Evolutionary conservation across 345 rosid genomes (phyloP), one percentile per base, ranked within the genome.

Genomic region (Aquilaria yunnanensis): DNA sequence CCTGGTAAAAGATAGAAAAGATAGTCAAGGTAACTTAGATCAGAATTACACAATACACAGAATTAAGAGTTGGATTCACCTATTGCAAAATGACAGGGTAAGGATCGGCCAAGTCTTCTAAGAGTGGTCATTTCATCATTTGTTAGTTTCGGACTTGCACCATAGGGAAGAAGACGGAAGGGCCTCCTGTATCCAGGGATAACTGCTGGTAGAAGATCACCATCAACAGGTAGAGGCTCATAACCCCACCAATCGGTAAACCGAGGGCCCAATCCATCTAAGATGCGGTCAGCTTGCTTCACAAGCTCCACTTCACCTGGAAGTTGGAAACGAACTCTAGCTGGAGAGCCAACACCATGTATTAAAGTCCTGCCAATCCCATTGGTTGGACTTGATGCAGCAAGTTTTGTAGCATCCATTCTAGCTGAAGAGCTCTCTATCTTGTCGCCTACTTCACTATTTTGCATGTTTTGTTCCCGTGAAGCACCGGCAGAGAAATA

Each of bases 161-260:
- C 97, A 77, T 78, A 90, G 9, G 97, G 98, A 77, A 90, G 97
- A 80, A 90, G 92, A 61, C 90, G 96, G 78, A 90, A 90, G 5
- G 97, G 98, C 77, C 81, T 80, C 69, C 88, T 82, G 70, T 83
- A 88, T 31, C 88, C 90, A 54, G 92, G 85, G 54, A 93, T 73
- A 64, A 80, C 14, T 12, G 89, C 96, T 55, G 97, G 97, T 33
- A 93, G 79, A 67, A 93, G 89, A 76, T 93, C 96, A 74, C 87
- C 97, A 75, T 90, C 97, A 49, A 93, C 80, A 29, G 98, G 98
- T 37, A 82, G 80, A 29, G 98, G 98, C 53, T 90, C 94, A 73
- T 85, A 90, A 41, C 94, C 98, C 98, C 97, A 88, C 97, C 97
- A 90, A 59, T 88, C 97, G 32, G 77, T 72, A 72, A 78, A 93